A percentile compares a stretch with the other conserved stretches of the same genome.
Conservation (phyloP, 768 basidiomycete genomes). For the Trametes cinnabarina region DNA sequence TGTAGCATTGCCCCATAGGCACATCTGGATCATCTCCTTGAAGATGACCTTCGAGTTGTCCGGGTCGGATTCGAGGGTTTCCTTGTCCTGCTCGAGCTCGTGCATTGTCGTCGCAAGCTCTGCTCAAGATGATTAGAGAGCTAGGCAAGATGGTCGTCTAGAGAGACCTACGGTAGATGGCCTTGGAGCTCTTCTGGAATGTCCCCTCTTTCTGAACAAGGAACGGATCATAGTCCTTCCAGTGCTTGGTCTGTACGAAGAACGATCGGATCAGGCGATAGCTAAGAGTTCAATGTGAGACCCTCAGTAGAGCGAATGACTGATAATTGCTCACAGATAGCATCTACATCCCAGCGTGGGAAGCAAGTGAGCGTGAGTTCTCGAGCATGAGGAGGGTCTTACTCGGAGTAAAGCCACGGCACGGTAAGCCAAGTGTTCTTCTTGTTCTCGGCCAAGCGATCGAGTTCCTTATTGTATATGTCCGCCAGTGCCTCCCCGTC, state of each 20-base stretch:
- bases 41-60: slow-evolving; percentile 64
- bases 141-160: too few species aligned
- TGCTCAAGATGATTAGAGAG: too few species aligned
- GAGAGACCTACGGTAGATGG: slow-evolving; percentile 67
- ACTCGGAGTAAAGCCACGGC: slow-evolving; percentile 98
- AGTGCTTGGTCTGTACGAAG: slow-evolving; percentile 64
- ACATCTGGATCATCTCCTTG: slow-evolving; percentile 87
- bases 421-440: slow-evolving; percentile 85
- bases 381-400: slow-evolving; percentile 26
- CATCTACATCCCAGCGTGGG: slow-evolving; percentile 2
- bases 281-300: slow-evolving; percentile 37
- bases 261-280: slow-evolving; percentile 81
- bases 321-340: slow-evolving; percentile 11
- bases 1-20: slow-evolving; percentile 94
- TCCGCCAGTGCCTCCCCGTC: slow-evolving; percentile 73
- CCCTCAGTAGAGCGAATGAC: not conserved
- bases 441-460: slow-evolving; percentile 41
- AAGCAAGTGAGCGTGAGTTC: not conserved
- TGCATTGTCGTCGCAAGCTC: slow-evolving; percentile 75
- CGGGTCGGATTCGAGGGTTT: slow-evolving; percentile 42
- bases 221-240: slow-evolving; percentile 85
- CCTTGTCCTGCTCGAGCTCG: slow-evolving; percentile 55
- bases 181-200: slow-evolving; percentile 73
- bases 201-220: slow-evolving; percentile 72
- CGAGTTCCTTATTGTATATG: slow-evolving; percentile 77